Evolutionary conservation across 1,284 basidiomycete species (phyloP).

Genomic region (Pascua guehoae): DNA sequence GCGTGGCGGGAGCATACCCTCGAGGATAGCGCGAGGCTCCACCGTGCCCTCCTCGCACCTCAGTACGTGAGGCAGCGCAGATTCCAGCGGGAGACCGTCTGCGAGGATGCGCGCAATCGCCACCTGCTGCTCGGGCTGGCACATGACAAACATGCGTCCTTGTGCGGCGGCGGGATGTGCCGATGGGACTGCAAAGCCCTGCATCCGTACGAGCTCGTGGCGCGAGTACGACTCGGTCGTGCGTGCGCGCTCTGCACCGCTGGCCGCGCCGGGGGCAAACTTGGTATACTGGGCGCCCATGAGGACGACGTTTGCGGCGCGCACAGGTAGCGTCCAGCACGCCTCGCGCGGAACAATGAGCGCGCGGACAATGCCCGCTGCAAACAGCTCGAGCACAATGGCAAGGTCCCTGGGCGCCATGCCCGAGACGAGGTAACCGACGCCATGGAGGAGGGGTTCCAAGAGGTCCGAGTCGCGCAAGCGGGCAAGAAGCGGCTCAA

Average conservation of each 20-base stretch:
- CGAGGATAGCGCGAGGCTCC: constrained; percentile 5
- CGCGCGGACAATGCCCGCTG: constrained; percentile 74
- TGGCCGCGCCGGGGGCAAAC: constrained; percentile 22
- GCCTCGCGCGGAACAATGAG: constrained; percentile 77
- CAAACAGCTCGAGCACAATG: constrained; percentile 76
- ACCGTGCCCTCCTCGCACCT: constrained; percentile 3
- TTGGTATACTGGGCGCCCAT: constrained; percentile 88
- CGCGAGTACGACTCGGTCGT: constrained; percentile 74
- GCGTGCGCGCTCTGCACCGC: constrained; percentile 51
- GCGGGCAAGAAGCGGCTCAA: constrained; percentile 61
- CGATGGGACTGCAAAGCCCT: constrained; percentile 66
- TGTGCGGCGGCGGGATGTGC: constrained; percentile 27
- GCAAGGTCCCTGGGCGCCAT: constrained; percentile 68
- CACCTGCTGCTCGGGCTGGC: constrained; percentile 75
- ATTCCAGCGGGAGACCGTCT: constrained; percentile 86
- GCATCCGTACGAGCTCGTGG: constrained; percentile 84
- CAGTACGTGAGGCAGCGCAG: constrained; percentile 56
- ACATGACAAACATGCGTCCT: constrained; percentile 79
- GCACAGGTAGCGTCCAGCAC: constrained; percentile 80
- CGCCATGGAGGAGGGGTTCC: constrained; percentile 80
- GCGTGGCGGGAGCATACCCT: constrained; percentile 26
- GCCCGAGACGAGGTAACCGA: constrained; percentile 81
- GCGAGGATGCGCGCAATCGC: constrained; percentile 75
- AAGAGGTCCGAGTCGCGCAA: constrained; percentile 65
- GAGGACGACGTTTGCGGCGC: constrained; percentile 74